phyloP scores from a whole-genome alignment of 2,329 filamentous ascomycete genomes.

The Fusarium oxysporum region DNA sequence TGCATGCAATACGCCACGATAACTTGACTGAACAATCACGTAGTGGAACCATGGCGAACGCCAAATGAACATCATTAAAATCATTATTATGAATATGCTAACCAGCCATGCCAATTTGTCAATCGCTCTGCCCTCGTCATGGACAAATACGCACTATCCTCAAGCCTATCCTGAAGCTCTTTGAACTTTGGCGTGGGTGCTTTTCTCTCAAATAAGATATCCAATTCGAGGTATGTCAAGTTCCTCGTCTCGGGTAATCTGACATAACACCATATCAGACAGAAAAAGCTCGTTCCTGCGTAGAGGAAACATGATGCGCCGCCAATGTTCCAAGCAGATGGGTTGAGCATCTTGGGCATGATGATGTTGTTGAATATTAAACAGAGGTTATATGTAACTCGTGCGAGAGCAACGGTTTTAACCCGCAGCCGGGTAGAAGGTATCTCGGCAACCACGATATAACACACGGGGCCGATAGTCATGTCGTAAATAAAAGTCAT shows the following conservation, averaged over 20 bases:
- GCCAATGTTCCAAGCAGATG: slow-evolving; percentile 42
- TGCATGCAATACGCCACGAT: too few relatives aligned
- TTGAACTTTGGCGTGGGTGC: slow-evolving; percentile 50
- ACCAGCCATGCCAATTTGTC: slow-evolving; percentile 44
- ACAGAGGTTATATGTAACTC: slow-evolving; percentile 43
- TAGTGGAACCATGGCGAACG: neutral
- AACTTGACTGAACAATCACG: neutral
- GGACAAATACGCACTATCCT: slow-evolving; percentile 36
- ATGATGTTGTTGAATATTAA: slow-evolving; percentile 46
- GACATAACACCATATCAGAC: slow-evolving; percentile 45
- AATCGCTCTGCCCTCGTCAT: slow-evolving; percentile 30
- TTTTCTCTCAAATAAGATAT: slow-evolving; percentile 46
- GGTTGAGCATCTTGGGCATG: slow-evolving; percentile 47
- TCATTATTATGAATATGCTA: slow-evolving; percentile 38
- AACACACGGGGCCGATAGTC: slow-evolving; percentile 43
- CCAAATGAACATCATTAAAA: neutral
- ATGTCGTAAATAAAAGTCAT: slow-evolving; percentile 55
- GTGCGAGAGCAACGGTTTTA: slow-evolving; percentile 55
- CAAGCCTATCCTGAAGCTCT: slow-evolving; percentile 38
- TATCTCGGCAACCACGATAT: slow-evolving; percentile 55
- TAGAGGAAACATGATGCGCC: slow-evolving; percentile 45
- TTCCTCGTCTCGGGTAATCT: slow-evolving; percentile 45
- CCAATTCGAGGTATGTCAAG: slow-evolving; percentile 45
- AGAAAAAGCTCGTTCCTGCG: slow-evolving; percentile 34
- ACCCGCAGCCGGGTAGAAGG: slow-evolving; percentile 54